Conservation (phyloP, 129 eudicot species). For the Apium graveolens region DNA sequence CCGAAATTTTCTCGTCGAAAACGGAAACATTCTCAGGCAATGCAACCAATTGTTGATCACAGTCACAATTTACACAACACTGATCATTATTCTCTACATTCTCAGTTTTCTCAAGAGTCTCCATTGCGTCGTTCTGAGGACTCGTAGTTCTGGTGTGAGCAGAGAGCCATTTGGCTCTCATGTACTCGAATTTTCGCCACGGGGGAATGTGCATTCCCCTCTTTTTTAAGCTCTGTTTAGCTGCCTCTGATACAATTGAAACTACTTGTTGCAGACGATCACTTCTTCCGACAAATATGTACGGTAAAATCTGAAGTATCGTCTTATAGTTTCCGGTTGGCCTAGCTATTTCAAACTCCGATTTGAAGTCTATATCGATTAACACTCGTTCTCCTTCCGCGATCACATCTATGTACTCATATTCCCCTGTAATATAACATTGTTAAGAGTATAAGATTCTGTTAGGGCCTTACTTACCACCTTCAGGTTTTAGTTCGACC, state of each 20-base stretch:
- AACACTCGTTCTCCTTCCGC: slow-evolving; percentile 27
- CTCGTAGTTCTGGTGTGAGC: slow-evolving; percentile 11
- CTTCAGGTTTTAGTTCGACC: too few species aligned
- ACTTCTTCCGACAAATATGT: slow-evolving; percentile 40
- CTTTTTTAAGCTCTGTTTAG: slow-evolving; percentile 39
- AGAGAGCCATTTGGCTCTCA: slow-evolving; percentile 44
- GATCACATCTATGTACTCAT: slow-evolving; percentile 47
- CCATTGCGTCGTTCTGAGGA: neutral
- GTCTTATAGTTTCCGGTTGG: slow-evolving; percentile 34
- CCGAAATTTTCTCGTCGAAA: slow-evolving; percentile 9
- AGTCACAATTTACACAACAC: slow-evolving; percentile 9
- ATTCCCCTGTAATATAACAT: slow-evolving; percentile 39
- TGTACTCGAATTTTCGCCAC: slow-evolving; percentile 42
- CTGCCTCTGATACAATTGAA: slow-evolving; percentile 32
- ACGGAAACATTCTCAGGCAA: slow-evolving; percentile 7
- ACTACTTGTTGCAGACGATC: slow-evolving; percentile 36
- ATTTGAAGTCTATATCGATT: slow-evolving; percentile 50
- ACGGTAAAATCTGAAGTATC: slow-evolving; percentile 33
- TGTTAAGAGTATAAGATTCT: too few species aligned
- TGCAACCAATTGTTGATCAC: slow-evolving; percentile 14
- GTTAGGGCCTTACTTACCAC: too few species aligned
- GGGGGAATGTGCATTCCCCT: slow-evolving; percentile 49
- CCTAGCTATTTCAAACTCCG: slow-evolving; percentile 49
- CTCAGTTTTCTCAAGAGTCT: neutral
- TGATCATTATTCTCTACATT: neutral